A percentile compares a stretch with the other conserved stretches of the same genome.
Evolutionary conservation across 2,329 filamentous ascomycete species (phyloP).

Genomic region (Alternaria tenuissima): DNA sequence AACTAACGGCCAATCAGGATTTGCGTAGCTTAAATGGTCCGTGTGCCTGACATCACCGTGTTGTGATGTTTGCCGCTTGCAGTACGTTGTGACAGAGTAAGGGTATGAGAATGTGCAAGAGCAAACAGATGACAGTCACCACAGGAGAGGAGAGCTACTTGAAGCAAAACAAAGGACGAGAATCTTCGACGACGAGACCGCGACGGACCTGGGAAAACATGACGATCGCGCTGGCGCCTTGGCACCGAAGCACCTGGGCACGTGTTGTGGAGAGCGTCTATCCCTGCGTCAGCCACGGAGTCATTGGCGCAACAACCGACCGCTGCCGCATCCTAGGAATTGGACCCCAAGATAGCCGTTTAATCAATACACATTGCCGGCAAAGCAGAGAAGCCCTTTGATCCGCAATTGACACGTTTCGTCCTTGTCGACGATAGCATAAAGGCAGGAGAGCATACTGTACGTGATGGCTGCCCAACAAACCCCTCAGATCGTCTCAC

Average conservation of each 20-base stretch:
- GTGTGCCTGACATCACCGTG: conserved; percentile 42
- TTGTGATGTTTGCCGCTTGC: conserved; percentile 8
- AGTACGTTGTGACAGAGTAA: conserved; percentile 8
- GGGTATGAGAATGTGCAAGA: not conserved
- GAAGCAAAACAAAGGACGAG: conserved; percentile 8
- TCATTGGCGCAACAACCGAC: conserved; percentile 26
- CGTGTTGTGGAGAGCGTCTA: conserved; percentile 19
- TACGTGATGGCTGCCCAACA: conserved; percentile 17
- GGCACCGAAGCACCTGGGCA: conserved; percentile 20
- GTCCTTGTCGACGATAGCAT: conserved; percentile 5
- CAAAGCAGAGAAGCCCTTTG: conserved; percentile 29
- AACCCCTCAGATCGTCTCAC: conserved; percentile 18
- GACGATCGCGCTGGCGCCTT: conserved; percentile 24
- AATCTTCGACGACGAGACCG: conserved; percentile 13
- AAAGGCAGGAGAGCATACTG: conserved; percentile 14
- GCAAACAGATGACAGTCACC: not conserved
- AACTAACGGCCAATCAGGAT: conserved; percentile 32
- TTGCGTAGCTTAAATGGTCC: conserved; percentile 38
- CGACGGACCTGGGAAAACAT: conserved; percentile 13
- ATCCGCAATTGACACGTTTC: conserved; percentile 42
- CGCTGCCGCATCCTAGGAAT: conserved; percentile 10
- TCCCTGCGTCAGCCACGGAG: conserved; percentile 17
- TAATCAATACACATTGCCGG: conserved; percentile 38
- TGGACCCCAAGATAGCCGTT: conserved; percentile 19
- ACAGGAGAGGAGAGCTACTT: not conserved